Percentiles rank a stretch among this genome's conserved stretches.
These are phyloP conservation scores for Pseudodiploospora longispora DNA, from an alignment of 2,329 filamentous ascomycete species.

Conservation along the genomic window DNA sequence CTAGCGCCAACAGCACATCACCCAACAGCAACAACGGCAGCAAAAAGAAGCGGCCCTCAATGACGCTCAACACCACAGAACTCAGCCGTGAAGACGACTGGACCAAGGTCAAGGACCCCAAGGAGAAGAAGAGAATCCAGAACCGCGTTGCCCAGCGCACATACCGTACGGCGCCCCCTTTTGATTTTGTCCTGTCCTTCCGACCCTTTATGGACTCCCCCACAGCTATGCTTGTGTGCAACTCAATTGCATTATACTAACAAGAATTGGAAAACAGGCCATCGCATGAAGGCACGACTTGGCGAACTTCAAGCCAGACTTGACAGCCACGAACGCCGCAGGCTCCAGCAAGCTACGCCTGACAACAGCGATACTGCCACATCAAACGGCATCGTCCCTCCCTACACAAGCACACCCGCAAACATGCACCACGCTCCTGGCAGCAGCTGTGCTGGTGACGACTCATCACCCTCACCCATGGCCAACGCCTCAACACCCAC, in stretches of 20 bases:
- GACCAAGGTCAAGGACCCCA: slow-evolving; percentile 20
- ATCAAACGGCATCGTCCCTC: background rate
- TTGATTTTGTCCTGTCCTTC: background rate
- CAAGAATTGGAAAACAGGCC: slow-evolving; percentile 11
- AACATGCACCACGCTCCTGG: background rate
- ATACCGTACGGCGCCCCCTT: slow-evolving; percentile 18
- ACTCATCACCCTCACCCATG: slow-evolving; percentile 8
- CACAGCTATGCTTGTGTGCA: too few relatives aligned
- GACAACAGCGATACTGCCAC: slow-evolving; percentile 1
- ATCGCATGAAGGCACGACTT: slow-evolving; percentile 24
- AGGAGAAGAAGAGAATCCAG: slow-evolving; percentile 24
- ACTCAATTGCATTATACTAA: background rate
- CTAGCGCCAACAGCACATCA: background rate
- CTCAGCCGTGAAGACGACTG: slow-evolving; percentile 20
- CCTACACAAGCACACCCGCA: slow-evolving; percentile 1
- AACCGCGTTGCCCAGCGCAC: slow-evolving; percentile 23
- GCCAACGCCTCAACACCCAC: slow-evolving; percentile 3
- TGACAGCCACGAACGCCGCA: slow-evolving; percentile 18
- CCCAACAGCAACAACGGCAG: background rate
- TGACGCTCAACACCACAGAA: slow-evolving; percentile 6
- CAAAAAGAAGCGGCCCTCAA: slow-evolving; percentile 8
- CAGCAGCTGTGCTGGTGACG: background rate
- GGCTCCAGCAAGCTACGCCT: slow-evolving; percentile 4
- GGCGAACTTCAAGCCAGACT: slow-evolving; percentile 22
- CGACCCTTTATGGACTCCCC: too few relatives aligned